Conservation (phyloP, 2,329 filamentous ascomycete species). For the Aotearoamyces nothofagi region DNA sequence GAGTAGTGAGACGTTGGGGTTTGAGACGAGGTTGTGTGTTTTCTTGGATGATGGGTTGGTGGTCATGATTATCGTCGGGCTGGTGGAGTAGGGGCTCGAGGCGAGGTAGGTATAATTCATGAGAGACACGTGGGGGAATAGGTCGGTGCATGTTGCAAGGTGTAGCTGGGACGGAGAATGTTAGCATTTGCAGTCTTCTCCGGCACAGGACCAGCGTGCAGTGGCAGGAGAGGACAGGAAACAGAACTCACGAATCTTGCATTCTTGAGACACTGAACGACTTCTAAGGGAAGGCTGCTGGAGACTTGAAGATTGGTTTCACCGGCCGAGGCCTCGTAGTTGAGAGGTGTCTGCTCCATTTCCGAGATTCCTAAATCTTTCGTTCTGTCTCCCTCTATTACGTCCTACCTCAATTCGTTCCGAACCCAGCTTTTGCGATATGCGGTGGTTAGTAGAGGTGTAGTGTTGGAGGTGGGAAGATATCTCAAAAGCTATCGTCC, state of each 20-base stretch:
- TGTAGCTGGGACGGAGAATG: conserved; percentile 68
- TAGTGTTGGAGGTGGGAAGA: too few species aligned
- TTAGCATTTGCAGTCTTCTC: too few species aligned
- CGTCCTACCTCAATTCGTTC: too few species aligned
- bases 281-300: conserved; percentile 62
- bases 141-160: conserved; percentile 75
- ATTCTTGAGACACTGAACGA: conserved; percentile 83
- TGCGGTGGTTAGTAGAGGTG: too few species aligned
- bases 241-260: conserved; percentile 70
- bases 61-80: conserved; percentile 91
- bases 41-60: conserved; percentile 68
- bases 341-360: conserved; percentile 54
- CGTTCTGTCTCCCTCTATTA: too few species aligned
- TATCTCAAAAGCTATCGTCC: too few species aligned
- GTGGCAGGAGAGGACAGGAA: conserved; percentile 4
- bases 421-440: too few species aligned
- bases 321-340: conserved; percentile 60
- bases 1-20: conserved; percentile 81
- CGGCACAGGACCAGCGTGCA: conserved; percentile 4
- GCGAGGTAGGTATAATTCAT: conserved; percentile 99
- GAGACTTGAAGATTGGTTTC: conserved; percentile 52
- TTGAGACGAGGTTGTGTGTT: conserved; percentile 65
- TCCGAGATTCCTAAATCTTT: too few species aligned
- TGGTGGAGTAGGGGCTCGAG: conserved; percentile 48
- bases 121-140: conserved; percentile 80